Evolutionary conservation across 768 basidiomycete species (phyloP), one percentile per base, ranked within the genome.

Genomic region (Clavaria fumosa): DNA sequence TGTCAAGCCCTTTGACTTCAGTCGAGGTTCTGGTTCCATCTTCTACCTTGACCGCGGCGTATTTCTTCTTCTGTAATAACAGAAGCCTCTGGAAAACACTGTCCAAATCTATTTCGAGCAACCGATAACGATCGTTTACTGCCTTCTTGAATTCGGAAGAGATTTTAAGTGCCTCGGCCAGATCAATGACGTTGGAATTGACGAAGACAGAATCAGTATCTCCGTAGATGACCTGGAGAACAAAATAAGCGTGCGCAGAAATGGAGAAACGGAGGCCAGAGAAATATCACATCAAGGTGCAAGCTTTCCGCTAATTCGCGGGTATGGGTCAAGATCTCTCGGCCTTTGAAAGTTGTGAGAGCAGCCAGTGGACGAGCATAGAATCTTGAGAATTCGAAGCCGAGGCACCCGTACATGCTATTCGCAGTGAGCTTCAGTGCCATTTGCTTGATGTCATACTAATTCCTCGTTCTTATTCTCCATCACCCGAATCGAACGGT

Each of bases 321-420:
- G 0, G 95, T 96, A 43, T 86, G 78, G 1, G 84, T 97, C 52
- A 99, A 55, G 50, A 97, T 97, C 58, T 97, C 90, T 56, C 95
- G 79, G 49, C 95, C 95, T 56, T 93, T 97, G 71, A 75, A 90
- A 0, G 95, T 99, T 15, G 91, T 97, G 34, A 99, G 69, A 31
- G 95, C 89, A 11, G 95, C 95, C n/a, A 99, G 73, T 0, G 91
- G 89, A 30, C 86, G 72, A 15, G 95, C 95, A 46, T 90, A 96
- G 65, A 97, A 97, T 35, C 95, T 66, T 7, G 95, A 96, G 48
- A 89, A 83, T 51, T 91, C 89, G 53, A 96, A 97, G 34, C 95
- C 95, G 15, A 99, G 77, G 65, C 95, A 99, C 12, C 95, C 95
- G 56, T 99, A 99, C 95, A 97, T 99, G 66, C 86, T 91, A 62